Percentiles rank a stretch among this genome's conserved stretches.
These are phyloP conservation scores for Sporisorium scitamineum DNA, from an alignment of 1,284 basidiomycete species.

Conservation along the genomic window DNA sequence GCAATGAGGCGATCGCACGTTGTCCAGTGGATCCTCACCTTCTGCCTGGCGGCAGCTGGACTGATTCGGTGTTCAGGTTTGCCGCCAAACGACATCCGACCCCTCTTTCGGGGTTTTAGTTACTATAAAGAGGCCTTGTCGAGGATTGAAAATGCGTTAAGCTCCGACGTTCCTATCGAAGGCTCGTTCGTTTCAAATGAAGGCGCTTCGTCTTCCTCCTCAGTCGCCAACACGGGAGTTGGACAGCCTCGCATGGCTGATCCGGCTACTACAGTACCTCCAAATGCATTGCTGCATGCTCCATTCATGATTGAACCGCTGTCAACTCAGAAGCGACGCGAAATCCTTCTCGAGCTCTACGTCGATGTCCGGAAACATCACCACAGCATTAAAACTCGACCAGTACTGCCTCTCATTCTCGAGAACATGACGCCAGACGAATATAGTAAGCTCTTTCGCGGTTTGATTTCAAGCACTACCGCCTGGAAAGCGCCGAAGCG, in stretches of 20 bases:
- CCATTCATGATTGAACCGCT: neutral
- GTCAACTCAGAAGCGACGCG: neutral
- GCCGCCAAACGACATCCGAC: neutral
- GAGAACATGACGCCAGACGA: neutral
- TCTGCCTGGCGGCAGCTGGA: neutral
- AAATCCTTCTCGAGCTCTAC: neutral
- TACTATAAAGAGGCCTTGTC: neutral
- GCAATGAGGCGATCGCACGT: neutral
- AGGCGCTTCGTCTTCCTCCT: neutral
- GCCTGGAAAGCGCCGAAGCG: neutral
- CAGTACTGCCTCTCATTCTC: neutral
- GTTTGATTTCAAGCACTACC: neutral
- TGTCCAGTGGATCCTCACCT: neutral
- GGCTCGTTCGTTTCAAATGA: neutral
- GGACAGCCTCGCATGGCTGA: neutral
- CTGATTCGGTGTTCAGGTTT: neutral
- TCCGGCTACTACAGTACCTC: neutral
- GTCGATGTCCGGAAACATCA: neutral
- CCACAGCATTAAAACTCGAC: neutral
- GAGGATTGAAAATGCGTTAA: neutral
- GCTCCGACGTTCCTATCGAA: neutral
- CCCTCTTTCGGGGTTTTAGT: neutral
- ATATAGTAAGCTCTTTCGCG: neutral
- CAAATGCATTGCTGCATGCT: neutral
- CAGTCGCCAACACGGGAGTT: neutral